These are phyloP conservation scores for Alternaria incomplexa DNA, from an alignment of 2,329 filamentous ascomycete species.

Conservation along the genomic window DNA sequence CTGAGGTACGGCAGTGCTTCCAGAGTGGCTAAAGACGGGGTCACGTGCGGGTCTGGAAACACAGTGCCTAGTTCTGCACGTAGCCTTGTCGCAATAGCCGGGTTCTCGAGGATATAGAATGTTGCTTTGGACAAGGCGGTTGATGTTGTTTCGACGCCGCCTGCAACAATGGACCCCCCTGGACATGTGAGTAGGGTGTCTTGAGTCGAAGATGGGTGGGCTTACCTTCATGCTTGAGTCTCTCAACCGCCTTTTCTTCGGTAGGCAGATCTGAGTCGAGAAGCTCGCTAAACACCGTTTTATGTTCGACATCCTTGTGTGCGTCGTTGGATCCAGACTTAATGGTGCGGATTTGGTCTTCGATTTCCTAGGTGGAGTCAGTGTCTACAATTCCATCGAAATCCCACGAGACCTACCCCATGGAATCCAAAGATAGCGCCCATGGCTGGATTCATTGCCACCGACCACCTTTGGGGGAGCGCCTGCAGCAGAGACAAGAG, in stretches of 20 bases:
- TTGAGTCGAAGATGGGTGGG: too few species aligned
- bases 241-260: constrained; percentile 15
- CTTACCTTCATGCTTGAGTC: not conserved
- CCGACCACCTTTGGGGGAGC: not conserved
- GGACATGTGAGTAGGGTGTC: too few species aligned
- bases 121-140: too few species aligned
- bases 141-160: too few species aligned
- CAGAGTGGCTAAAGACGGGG: not conserved
- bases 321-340: not conserved
- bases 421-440: not conserved
- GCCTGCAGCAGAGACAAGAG: not conserved
- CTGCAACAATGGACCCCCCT: too few species aligned
- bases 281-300: constrained; percentile 43
- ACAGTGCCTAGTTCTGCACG: not conserved
- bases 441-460: constrained; percentile 1
- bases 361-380: too few species aligned
- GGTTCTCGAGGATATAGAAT: not conserved
- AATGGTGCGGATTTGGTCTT: too few species aligned
- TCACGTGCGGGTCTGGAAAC: not conserved
- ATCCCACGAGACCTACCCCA: too few species aligned
- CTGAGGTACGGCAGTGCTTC: not conserved
- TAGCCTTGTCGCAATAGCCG: not conserved
- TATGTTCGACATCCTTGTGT: not conserved
- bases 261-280: constrained; percentile 30
- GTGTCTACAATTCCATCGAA: too few species aligned